Conservation (phyloP, 257 asterid genomes). For the Primulina tabacum region DNA sequence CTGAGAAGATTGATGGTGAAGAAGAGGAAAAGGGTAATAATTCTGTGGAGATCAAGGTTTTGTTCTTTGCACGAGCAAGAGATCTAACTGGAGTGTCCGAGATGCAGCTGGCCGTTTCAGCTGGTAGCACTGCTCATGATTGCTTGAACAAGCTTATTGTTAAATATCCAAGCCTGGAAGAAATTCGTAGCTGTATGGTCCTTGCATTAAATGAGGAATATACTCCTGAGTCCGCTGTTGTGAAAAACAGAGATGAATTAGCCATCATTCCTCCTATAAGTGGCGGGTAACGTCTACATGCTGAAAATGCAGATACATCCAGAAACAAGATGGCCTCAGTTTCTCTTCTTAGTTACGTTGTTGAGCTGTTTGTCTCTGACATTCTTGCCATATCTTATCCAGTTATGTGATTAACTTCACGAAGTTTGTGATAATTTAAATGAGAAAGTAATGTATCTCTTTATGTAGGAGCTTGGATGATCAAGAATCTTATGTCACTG, state of each 20-base stretch:
- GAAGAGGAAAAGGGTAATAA: conserved; percentile 27
- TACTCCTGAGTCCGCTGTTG: conserved; percentile 52
- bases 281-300: conserved; percentile 51
- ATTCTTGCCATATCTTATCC: neutral
- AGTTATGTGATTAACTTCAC: neutral
- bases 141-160: conserved; percentile 65
- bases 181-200: conserved; percentile 80
- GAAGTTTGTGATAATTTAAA: neutral
- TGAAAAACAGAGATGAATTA: conserved; percentile 74
- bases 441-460: neutral
- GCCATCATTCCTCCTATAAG: conserved; percentile 97
- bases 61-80: conserved; percentile 86
- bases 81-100: conserved; percentile 71
- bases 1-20: conserved; percentile 26
- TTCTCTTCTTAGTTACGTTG: neutral
- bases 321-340: neutral
- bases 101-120: conserved; percentile 54
- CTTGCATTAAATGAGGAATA: conserved; percentile 86
- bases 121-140: conserved; percentile 61
- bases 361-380: neutral
- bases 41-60: conserved; percentile 55
- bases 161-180: conserved; percentile 66
- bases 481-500: neutral
- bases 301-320: neutral
- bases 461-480: neutral